Evolutionary conservation across 2,329 filamentous ascomycete species (phyloP).

Genomic region (Parascedosporium putredinis): DNA sequence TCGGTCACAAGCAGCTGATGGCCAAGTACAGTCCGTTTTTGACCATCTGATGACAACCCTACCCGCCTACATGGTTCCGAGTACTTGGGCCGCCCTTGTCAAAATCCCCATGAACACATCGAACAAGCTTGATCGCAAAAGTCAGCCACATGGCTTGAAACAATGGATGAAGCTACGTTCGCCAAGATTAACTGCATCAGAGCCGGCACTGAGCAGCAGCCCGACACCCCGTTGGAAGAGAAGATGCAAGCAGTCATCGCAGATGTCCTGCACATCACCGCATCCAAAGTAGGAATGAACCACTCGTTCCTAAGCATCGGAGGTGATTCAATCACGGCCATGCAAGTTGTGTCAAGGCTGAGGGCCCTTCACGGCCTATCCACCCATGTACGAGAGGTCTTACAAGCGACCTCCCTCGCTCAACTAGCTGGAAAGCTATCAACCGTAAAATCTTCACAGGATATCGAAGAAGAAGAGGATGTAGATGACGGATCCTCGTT

Average conservation of each 20-base stretch:
- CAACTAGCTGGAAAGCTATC: too few species aligned
- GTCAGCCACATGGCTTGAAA: too few species aligned
- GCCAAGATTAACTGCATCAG: neutral
- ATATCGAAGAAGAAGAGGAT: too few species aligned
- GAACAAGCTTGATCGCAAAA: neutral
- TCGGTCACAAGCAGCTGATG: too few species aligned
- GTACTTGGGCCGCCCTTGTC: slow-evolving; percentile 1
- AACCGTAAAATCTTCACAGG: too few species aligned
- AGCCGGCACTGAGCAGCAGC: neutral
- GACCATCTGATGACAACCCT: neutral
- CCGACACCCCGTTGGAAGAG: neutral
- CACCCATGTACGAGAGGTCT: too few species aligned
- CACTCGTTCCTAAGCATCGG: slow-evolving; percentile 17
- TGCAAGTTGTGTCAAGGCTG: too few species aligned
- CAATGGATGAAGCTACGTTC: neutral
- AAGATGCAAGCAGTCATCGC: slow-evolving; percentile 11
- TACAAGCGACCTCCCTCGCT: too few species aligned
- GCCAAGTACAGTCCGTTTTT: too few species aligned
- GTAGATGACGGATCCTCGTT: too few species aligned
- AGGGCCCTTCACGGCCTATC: too few species aligned
- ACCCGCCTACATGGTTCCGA: slow-evolving; percentile 11
- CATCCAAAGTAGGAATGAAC: slow-evolving; percentile 18
- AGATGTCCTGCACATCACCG: slow-evolving; percentile 8
- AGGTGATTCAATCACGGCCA: slow-evolving; percentile 17
- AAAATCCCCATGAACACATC: neutral